A percentile compares a stretch with the other conserved stretches of the same genome.
These are phyloP conservation scores for Eucalyptus pauciflora DNA, from an alignment of 345 rosid genomes.

Conservation along the genomic window DNA sequence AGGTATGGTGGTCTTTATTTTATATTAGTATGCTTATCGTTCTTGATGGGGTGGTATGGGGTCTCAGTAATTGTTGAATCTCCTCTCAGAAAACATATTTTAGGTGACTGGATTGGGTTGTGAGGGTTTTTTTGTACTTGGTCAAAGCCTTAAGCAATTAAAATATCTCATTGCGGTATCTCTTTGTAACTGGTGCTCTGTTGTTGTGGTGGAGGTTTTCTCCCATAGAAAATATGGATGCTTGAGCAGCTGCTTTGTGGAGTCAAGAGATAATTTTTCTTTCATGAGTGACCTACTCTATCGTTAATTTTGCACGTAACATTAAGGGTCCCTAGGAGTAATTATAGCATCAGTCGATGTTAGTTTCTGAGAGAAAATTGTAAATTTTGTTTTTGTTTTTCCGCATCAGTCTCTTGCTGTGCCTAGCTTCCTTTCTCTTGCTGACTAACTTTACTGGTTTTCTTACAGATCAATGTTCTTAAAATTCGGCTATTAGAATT, in stretches of 20 bases:
- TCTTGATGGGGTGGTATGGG: background rate
- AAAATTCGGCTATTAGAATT: background rate
- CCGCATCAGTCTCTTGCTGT: background rate
- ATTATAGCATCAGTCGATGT: background rate
- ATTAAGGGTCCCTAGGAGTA: background rate
- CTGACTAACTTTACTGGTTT: background rate
- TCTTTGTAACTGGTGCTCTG: background rate
- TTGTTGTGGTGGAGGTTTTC: background rate
- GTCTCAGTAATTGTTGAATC: background rate
- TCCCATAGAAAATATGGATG: background rate
- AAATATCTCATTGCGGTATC: background rate
- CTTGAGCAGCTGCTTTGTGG: background rate
- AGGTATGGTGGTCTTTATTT: slow-evolving; percentile 26
- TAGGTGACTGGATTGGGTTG: background rate
- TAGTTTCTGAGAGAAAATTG: background rate
- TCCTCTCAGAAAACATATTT: background rate
- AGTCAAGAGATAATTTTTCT: background rate
- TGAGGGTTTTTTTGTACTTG: background rate
- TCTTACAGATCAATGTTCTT: background rate
- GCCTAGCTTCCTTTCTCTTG: background rate
- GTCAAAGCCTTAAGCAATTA: background rate
- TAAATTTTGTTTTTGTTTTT: background rate
- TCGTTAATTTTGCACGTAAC: background rate
- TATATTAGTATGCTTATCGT: background rate
- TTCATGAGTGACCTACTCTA: background rate